phyloP scores from a whole-genome alignment of 2,329 filamentous ascomycete genomes.

The Aspergillus texensis region DNA sequence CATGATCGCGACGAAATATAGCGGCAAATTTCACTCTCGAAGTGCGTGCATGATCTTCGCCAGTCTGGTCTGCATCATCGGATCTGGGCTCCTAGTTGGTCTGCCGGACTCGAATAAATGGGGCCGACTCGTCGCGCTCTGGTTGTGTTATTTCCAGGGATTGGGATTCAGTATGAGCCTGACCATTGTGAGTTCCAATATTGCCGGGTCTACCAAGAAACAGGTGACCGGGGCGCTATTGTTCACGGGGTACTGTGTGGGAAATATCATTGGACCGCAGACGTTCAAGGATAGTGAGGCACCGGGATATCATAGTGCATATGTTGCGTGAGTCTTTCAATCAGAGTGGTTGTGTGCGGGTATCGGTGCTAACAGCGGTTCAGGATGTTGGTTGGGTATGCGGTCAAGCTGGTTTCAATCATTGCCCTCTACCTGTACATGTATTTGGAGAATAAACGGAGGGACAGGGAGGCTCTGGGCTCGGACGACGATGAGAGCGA shows the following conservation, averaged over 20 bases:
- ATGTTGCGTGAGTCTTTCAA: conserved; percentile 26
- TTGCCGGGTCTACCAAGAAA: conserved; percentile 46
- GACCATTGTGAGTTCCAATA: conserved; percentile 57
- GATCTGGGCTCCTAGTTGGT: conserved; percentile 55
- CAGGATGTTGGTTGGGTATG: conserved; percentile 61
- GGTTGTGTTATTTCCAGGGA: conserved; percentile 60
- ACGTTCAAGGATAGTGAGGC: conserved; percentile 55
- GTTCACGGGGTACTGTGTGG: conserved; percentile 47
- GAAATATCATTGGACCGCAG: conserved; percentile 56
- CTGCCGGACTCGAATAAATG: conserved; percentile 56
- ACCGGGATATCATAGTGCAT: conserved; percentile 49
- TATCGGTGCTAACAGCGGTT: neutral
- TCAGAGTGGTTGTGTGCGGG: neutral
- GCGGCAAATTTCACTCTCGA: conserved; percentile 50
- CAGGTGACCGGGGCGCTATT: conserved; percentile 46
- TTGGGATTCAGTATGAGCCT: conserved; percentile 57
- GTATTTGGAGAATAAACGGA: conserved; percentile 56
- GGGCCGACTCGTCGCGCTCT: conserved; percentile 60
- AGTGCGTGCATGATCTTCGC: conserved; percentile 60
- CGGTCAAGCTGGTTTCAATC: conserved; percentile 55
- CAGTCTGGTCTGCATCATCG: conserved; percentile 59
- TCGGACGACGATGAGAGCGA: conserved; percentile 50
- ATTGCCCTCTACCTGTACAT: conserved; percentile 59
- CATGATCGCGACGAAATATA: conserved; percentile 53
- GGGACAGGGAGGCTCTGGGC: conserved; percentile 51